Evolutionary conservation across 2,329 filamentous ascomycete species (phyloP).

Genomic region (Microcyclospora tardicrescens): DNA sequence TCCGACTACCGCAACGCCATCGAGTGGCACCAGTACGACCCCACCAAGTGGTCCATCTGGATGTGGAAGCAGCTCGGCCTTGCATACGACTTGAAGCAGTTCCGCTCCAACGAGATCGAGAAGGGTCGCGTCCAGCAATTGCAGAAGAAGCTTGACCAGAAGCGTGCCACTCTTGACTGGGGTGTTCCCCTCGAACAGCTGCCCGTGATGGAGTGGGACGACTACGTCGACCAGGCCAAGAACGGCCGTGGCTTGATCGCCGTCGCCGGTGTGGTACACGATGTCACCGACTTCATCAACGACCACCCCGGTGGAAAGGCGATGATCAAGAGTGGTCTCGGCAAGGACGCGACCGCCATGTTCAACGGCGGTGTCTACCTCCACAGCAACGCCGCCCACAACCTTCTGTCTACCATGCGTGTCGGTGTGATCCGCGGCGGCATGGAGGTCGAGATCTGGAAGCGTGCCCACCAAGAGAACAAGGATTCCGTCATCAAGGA

Average conservation of each 20-base stretch:
- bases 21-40: constrained; percentile 83
- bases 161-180: constrained; percentile 73
- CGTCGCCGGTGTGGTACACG: constrained; percentile 75
- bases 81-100: constrained; percentile 79
- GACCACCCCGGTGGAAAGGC: constrained; percentile 85
- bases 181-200: constrained; percentile 74
- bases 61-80: constrained; percentile 71
- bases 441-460: constrained; percentile 87
- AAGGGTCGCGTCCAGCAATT: constrained; percentile 79
- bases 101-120: constrained; percentile 83
- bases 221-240: constrained; percentile 66
- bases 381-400: constrained; percentile 83
- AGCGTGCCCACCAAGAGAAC: constrained; percentile 70
- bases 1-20: constrained; percentile 89
- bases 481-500: constrained; percentile 75
- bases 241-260: constrained; percentile 64
- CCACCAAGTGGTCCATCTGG: constrained; percentile 84
- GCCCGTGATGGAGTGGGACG: constrained; percentile 75
- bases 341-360: constrained; percentile 79
- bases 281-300: constrained; percentile 72
- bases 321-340: constrained; percentile 68
- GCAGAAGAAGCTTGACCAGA: constrained; percentile 87
- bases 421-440: constrained; percentile 77
- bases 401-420: constrained; percentile 76
- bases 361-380: constrained; percentile 88